phyloP scores from a whole-genome alignment of 768 basidiomycete species.

The Rhizopogon vinicolor region DNA sequence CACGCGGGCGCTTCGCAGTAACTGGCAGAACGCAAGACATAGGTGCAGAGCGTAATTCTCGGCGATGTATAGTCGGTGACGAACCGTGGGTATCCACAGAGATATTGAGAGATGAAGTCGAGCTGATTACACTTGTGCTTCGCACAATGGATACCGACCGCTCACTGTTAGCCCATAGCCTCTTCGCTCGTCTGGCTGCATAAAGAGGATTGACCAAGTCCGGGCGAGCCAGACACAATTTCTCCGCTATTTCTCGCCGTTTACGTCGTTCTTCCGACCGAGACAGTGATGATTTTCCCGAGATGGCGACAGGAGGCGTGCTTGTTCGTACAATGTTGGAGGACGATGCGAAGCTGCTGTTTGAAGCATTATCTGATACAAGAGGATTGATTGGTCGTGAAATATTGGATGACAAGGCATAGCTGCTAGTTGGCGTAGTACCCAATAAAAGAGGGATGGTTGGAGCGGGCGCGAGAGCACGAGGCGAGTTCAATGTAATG shows the following conservation, averaged over 20 bases:
- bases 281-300: background rate
- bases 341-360: background rate
- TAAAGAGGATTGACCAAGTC: conserved; percentile 34
- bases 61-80: background rate
- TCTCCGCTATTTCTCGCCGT: conserved; percentile 28
- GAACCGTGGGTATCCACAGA: background rate
- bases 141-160: background rate
- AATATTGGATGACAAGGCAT: background rate
- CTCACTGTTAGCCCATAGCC: conserved; percentile 7
- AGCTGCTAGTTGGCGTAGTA: background rate
- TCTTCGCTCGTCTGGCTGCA: conserved; percentile 18
- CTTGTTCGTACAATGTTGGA: background rate
- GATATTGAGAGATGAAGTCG: no score
- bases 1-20: background rate
- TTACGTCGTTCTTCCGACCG: conserved; percentile 15
- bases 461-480: background rate
- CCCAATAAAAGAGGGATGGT: background rate
- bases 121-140: background rate
- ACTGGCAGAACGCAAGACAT: no score
- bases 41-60: background rate
- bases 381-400: background rate
- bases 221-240: conserved; percentile 40
- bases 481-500: background rate
- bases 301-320: background rate
- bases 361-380: background rate